Percentiles rank a stretch among this genome's conserved stretches.
Evolutionary conservation across 805 yeast species (phyloP).

Genomic region (Clavispora santaluciae): DNA sequence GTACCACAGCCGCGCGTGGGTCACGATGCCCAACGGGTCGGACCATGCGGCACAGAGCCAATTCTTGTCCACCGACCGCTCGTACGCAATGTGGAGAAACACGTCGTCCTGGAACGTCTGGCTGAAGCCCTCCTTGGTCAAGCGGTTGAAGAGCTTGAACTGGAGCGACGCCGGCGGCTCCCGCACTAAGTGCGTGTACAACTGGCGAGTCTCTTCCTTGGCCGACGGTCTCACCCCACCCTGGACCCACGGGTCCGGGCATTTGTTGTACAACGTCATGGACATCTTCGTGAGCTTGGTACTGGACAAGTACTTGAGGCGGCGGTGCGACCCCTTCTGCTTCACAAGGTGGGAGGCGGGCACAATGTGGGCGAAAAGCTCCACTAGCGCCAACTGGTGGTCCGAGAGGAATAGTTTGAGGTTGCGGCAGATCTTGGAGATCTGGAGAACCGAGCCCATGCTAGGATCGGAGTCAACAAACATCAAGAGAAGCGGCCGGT

Average conservation of each 20-base stretch:
- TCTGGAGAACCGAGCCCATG: constrained; percentile 42
- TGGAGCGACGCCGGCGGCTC: constrained; percentile 35
- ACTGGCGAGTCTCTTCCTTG: constrained; percentile 7
- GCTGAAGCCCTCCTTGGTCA: constrained; percentile 18
- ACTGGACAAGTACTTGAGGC: constrained; percentile 26
- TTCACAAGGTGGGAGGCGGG: constrained; percentile 27
- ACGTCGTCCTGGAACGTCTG: constrained; percentile 51
- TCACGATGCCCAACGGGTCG: constrained; percentile 70
- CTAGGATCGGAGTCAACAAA: constrained; percentile 43
- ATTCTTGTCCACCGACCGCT: constrained; percentile 69
- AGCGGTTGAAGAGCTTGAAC: constrained; percentile 29
- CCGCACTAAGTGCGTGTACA: constrained; percentile 31
- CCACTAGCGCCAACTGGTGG: constrained; percentile 39
- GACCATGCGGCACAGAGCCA: constrained; percentile 91
- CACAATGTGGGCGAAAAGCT: constrained; percentile 33
- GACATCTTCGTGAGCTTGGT: constrained; percentile 41
- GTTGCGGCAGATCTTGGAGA: constrained; percentile 42
- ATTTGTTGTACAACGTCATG: constrained; percentile 52
- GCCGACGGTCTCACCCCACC: background rate
- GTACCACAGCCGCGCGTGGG: constrained; percentile 63
- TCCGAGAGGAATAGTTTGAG: constrained; percentile 36
- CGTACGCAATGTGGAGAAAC: constrained; percentile 80
- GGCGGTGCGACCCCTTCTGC: constrained; percentile 9
- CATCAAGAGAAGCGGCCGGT: constrained; percentile 46
- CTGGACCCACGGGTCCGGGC: constrained; percentile 37